Conservation (phyloP, 225 moss, liverwort and hornwort genomes). For the Marchantia polymorpha region DNA sequence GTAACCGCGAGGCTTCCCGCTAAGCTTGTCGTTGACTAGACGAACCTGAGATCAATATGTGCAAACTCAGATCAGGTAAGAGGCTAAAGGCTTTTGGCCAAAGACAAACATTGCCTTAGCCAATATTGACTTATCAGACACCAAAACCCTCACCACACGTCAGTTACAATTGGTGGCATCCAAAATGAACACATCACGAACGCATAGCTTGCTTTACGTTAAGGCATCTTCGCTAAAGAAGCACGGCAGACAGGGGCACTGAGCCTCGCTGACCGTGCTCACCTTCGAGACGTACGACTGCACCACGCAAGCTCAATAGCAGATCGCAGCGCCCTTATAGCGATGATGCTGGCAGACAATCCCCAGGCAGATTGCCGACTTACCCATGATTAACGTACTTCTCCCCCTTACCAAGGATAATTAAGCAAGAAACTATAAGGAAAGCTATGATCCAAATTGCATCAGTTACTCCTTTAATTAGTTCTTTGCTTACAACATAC, state of each 20-base stretch:
- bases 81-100: not conserved
- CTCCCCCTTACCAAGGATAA: slow-evolving; percentile 32
- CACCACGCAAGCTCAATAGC: slow-evolving; percentile 28
- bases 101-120: not conserved
- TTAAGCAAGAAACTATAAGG: not conserved
- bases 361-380: slow-evolving; percentile 27
- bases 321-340: slow-evolving; percentile 26
- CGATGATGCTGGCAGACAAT: slow-evolving; percentile 17
- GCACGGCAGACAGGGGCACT: slow-evolving; percentile 38
- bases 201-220: not conserved
- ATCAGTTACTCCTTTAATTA: not conserved
- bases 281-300: slow-evolving; percentile 29
- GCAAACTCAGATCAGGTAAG: not conserved
- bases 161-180: not conserved
- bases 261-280: slow-evolving; percentile 36
- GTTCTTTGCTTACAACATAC: not conserved
- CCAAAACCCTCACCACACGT: not conserved
- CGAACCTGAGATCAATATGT: slow-evolving; percentile 54
- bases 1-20: slow-evolving; percentile 87
- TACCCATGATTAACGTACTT: slow-evolving; percentile 2
- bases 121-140: not conserved
- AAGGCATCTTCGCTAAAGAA: slow-evolving; percentile 7
- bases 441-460: not conserved
- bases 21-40: slow-evolving; percentile 71
- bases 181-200: not conserved